Base-by-base conservation (phyloP, 148 eudicot genomes). In the Rhododendron williamsianum region DNA sequence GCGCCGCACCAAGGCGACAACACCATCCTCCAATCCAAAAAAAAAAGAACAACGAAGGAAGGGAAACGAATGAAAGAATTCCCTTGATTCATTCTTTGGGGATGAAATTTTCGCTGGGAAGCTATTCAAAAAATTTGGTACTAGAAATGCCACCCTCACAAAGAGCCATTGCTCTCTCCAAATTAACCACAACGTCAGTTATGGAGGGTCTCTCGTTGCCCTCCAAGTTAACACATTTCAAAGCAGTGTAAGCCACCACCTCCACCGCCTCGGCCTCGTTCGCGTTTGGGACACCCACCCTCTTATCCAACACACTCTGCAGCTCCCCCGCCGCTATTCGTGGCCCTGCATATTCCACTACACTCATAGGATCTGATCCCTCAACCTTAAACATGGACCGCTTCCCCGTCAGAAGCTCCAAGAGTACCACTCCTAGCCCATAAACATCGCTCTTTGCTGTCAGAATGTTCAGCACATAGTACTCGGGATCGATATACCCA, bases 401-500 rank as follows among this genome's bases (percentile, higher is more conserved):
- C 84, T 92, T 93, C 52, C 95, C 94, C 4, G 94, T 93, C 77
- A 93, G 76, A 54, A 93, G 89, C 76, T 93, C 94, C 79, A 93
- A 65, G 77, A 93, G 41, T 25, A 93, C 94, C 78, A 93, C 94
- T 81, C 94, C 95, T 21, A 93, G 88, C 19, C 94, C 94, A 82
- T 93, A 93, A 6, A 92, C 90, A 85, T 93, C 94, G 19, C 94
- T 93, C 87, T 93, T 92, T 10, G 90, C 91, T 9, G 94, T 93
- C 81, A 92, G 78, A 27, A 91, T 85, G 67, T 90, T 93, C 3
- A 91, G 88, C 15, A 87, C 89, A 58, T 92, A 90, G 82, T 92
- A 93, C 80, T 92, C 91, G 0, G 94, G 94, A 84, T 93, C 95
- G n/a, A 92, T 92, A 30, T 93, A 93, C 45, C 95, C 95, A 51